Conservation (phyloP, 1,284 basidiomycete genomes). For the Marasmius fiardii region DNA sequence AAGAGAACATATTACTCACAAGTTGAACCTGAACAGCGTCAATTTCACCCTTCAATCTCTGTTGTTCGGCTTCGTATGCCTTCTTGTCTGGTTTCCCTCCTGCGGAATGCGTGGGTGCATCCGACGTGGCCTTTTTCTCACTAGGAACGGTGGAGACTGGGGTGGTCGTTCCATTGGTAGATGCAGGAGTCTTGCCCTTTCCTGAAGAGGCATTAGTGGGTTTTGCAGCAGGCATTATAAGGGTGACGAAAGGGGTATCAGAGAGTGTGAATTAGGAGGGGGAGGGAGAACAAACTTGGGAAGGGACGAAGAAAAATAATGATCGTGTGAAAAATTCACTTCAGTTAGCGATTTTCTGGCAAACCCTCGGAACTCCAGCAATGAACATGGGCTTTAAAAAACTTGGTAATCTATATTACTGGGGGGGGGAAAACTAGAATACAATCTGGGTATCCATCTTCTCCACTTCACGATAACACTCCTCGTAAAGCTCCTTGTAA, state of each 20-base stretch:
- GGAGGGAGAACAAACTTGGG: no score
- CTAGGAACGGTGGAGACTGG: constrained; percentile 33
- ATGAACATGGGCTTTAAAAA: no score
- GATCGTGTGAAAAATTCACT: constrained; percentile 16
- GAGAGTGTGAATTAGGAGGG: constrained; percentile 18
- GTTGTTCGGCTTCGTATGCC: constrained; percentile 80
- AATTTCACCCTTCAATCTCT: constrained; percentile 79
- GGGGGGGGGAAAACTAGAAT: no score
- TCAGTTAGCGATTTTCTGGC: no score
- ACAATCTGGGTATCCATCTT: constrained; percentile 73
- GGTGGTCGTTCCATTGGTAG: constrained; percentile 45
- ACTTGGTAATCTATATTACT: no score
- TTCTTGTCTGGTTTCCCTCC: constrained; percentile 78
- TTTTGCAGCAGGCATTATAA: constrained; percentile 46
- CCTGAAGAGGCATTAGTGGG: constrained; percentile 38
- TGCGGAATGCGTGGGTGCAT: constrained; percentile 32
- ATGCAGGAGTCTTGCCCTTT: constrained; percentile 36
- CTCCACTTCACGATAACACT: constrained; percentile 83
- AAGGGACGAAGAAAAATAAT: constrained; percentile 22
- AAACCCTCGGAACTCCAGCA: no score
- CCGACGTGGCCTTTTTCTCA: constrained; percentile 43
- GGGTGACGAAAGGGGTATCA: constrained; percentile 22
- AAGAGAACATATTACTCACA: constrained; percentile 52
- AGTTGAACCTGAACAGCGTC: constrained; percentile 77
- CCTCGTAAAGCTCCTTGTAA: constrained; percentile 81